Conservation (phyloP, 2,329 filamentous ascomycete species). For the Phyllosticta citrichinensis region DNA sequence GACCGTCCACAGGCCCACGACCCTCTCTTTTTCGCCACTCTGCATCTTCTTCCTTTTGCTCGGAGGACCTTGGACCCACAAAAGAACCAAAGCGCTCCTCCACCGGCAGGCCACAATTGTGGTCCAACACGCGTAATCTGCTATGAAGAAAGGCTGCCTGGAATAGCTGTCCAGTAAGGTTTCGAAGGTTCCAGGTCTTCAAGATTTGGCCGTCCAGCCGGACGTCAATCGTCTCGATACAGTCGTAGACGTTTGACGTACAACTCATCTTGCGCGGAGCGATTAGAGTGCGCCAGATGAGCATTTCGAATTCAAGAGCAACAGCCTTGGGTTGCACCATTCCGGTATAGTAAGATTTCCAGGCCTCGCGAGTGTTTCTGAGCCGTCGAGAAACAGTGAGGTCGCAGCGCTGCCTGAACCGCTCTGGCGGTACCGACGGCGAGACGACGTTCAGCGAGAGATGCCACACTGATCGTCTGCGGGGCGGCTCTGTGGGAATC, state of each 20-base stretch:
- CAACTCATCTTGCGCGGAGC: not conserved
- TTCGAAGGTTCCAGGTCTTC: not conserved
- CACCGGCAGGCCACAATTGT: not conserved
- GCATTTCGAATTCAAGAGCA: not conserved
- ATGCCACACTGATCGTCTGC: not conserved
- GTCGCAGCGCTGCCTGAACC: not conserved
- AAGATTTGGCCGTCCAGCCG: not conserved
- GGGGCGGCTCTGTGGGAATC: slow-evolving; percentile 1
- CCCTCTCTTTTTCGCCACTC: not conserved
- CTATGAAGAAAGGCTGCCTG: not conserved
- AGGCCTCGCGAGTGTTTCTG: not conserved
- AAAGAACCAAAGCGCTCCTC: not conserved
- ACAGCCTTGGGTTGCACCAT: not conserved
- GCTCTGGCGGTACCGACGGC: not conserved
- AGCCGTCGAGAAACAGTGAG: not conserved
- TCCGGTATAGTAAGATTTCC: not conserved
- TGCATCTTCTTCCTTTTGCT: not conserved
- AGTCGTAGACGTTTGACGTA: not conserved
- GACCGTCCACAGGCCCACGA: not conserved
- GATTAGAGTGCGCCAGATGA: not conserved
- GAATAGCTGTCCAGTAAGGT: not conserved
- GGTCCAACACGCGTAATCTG: not conserved
- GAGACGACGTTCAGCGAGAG: not conserved
- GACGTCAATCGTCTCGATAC: not conserved
- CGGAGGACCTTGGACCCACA: not conserved